Percentiles rank a stretch among this genome's conserved stretches.
phyloP scores from a whole-genome alignment of 2,329 filamentous ascomycete genomes.

The Orbilia oligospora region DNA sequence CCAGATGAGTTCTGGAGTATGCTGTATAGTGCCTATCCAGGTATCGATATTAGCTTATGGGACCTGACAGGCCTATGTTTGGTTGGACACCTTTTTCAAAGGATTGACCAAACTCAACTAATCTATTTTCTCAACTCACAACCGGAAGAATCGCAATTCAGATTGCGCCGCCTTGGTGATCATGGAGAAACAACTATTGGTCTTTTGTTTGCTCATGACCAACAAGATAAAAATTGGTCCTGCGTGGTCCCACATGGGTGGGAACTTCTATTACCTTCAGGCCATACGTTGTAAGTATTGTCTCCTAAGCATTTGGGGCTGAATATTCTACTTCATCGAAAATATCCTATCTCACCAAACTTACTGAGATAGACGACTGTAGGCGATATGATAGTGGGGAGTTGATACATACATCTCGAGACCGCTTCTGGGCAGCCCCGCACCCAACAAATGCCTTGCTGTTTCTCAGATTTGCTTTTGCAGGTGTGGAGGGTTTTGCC shows the following conservation, averaged over 20 bases:
- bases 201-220: constrained; percentile 1
- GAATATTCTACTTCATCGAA: too few species aligned
- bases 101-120: not conserved
- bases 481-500: too few species aligned
- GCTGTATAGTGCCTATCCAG: not conserved
- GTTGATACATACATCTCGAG: too few species aligned
- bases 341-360: too few species aligned
- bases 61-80: constrained; percentile 17
- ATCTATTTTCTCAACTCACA: not conserved
- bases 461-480: too few species aligned
- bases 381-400: too few species aligned
- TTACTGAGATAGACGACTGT: too few species aligned
- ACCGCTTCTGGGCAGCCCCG: too few species aligned
- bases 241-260: constrained; percentile 32
- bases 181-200: not conserved
- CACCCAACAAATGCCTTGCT: too few species aligned
- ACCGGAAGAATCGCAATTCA: not conserved
- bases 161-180: not conserved
- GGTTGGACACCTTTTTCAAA: constrained; percentile 24
- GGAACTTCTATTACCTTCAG: constrained; percentile 12
- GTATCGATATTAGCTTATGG: constrained; percentile 7
- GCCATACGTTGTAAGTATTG: constrained; percentile 4
- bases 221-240: constrained; percentile 12
- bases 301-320: too few species aligned
- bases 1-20: constrained; percentile 19